phyloP scores from a whole-genome alignment of 2,329 filamentous ascomycete species.

The Davidsoniella eucalypti region DNA sequence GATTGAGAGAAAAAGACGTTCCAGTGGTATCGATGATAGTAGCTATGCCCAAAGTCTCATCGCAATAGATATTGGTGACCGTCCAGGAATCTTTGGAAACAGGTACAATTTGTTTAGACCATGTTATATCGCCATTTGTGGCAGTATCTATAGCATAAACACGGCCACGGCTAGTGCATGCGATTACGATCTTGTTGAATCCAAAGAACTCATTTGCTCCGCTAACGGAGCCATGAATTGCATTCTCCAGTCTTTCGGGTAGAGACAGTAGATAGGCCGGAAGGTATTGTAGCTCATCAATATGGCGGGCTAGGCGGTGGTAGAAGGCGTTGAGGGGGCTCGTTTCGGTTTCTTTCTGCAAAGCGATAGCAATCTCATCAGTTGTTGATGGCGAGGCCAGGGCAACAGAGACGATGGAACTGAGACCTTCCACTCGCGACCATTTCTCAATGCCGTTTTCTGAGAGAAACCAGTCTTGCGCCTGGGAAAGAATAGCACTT shows the following conservation, averaged over 20 bases:
- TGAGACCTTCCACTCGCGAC: conserved; percentile 67
- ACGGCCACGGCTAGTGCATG: conserved; percentile 65
- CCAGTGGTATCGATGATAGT: conserved; percentile 44
- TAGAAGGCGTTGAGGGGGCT: conserved; percentile 70
- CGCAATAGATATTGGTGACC: conserved; percentile 48
- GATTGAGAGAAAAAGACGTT: conserved; percentile 41
- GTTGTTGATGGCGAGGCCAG: conserved; percentile 64
- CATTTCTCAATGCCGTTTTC: conserved; percentile 69
- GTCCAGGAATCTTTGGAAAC: conserved; percentile 41
- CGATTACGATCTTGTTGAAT: conserved; percentile 68
- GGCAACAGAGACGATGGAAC: conserved; percentile 60
- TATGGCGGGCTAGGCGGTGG: conserved; percentile 69
- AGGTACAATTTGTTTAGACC: conserved; percentile 53
- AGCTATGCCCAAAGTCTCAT: conserved; percentile 38
- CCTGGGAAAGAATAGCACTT: conserved; percentile 42
- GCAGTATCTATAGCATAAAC: conserved; percentile 67
- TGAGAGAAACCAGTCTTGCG: conserved; percentile 62
- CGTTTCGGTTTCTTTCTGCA: conserved; percentile 74
- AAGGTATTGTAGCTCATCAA: conserved; percentile 59
- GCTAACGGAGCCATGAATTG: conserved; percentile 33
- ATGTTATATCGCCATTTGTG: conserved; percentile 55
- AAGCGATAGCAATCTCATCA: conserved; percentile 59
- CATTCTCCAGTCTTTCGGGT: conserved; percentile 50
- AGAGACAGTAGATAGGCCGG: conserved; percentile 57
- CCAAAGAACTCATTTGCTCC: conserved; percentile 62